Percentiles rank a stretch among this genome's conserved stretches.
Evolutionary conservation across 148 eudicot genomes (phyloP).

Genomic region (Arbutus unedo): DNA sequence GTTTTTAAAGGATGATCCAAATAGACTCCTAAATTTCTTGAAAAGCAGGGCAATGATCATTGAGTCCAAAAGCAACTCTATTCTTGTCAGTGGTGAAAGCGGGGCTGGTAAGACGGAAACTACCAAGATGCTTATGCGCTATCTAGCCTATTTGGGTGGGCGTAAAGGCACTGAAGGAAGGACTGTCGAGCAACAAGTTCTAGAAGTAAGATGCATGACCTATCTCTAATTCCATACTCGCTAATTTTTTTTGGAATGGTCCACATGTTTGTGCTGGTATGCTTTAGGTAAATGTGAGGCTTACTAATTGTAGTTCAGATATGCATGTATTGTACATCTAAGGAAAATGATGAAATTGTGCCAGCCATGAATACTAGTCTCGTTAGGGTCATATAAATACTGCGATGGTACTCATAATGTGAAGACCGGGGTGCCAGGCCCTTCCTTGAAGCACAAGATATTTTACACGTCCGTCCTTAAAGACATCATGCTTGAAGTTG

Average conservation of each 20-base stretch:
- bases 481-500: neutral
- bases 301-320: neutral
- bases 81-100: conserved; percentile 91
- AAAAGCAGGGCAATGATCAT: conserved; percentile 71
- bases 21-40: conserved; percentile 16
- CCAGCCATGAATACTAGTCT: neutral
- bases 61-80: conserved; percentile 82
- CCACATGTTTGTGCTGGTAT: neutral
- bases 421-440: neutral
- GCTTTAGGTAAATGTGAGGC: neutral
- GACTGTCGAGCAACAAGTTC: conserved; percentile 89
- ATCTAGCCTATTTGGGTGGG: conserved; percentile 92
- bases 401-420: neutral
- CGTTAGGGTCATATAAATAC: neutral
- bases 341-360: neutral
- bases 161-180: conserved; percentile 78
- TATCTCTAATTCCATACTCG: neutral
- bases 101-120: conserved; percentile 97
- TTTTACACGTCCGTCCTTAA: neutral
- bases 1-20: neutral
- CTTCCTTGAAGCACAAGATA: conserved; percentile 4
- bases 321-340: neutral
- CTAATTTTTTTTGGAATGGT: neutral
- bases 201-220: conserved; percentile 53
- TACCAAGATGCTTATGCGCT: conserved; percentile 91